Evolutionary conservation across 1,139 yeast species (phyloP), one percentile per base, ranked within the genome.

Genomic region (Saccharomyces pastorianus): DNA sequence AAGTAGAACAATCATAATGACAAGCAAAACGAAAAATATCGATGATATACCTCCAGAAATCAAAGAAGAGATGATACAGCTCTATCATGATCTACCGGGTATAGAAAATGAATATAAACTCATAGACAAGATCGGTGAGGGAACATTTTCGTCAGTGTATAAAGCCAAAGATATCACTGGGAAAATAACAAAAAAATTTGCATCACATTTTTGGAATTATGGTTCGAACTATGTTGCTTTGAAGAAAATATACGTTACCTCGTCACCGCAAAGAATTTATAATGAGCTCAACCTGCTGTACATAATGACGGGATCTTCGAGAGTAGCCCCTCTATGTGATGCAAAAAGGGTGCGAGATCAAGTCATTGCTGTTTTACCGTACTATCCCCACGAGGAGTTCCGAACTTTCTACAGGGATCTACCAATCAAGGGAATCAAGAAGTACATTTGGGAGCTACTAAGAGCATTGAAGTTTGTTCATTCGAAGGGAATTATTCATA

Each of bases 171-270:
- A 91, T 55, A 55, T 64, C 34, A 66, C 63, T 53, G 65, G 63
- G 20, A 64, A 61, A 42, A 61, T 64, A 26, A 62, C 58, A 20
- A 64, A 55, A 50, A 64, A 59, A 50, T 64, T 58, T 51, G 56
- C 59, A 23, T 57, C 63, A 9, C 70, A 67, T 56, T 66, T 66
- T 53, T 67, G 70, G 70, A 53, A 60, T 11, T 62, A 64, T 31
- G 76, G 75, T 50, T 74, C 76, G 58, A 83, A 85, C 17, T 77
- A 82, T 53, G 99, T 95, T 56, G 99, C 99, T 4, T 75, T 93
- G 61, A 93, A 93, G 70, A 83, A 95, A 65, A 90, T 93, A 53
- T 91, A 91, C 69, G 99, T 91, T 28, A 95, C 99, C 0, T 88
- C 97, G 1, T 89, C 97, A 6, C 97, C 98, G 0, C 84, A 82